Evolutionary conservation across 495 filamentous ascomycete species (phyloP).

Genomic region (Glonium stellatum): DNA sequence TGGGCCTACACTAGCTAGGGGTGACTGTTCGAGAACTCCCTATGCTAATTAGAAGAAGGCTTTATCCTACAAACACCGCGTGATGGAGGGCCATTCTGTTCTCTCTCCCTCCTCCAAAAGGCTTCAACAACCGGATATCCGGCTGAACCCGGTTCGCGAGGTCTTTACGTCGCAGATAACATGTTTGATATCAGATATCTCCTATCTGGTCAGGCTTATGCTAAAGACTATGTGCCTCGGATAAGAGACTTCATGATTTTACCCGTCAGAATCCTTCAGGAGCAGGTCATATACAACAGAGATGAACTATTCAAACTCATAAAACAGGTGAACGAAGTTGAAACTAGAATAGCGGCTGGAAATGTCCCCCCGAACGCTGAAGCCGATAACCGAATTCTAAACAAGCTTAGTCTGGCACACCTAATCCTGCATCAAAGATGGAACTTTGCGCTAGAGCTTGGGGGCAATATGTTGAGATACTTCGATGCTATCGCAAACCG

Average conservation of each 20-base stretch:
- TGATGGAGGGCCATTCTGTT: slow-evolving; percentile 25
- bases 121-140: neutral
- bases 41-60: slow-evolving; percentile 1
- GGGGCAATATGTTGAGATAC: slow-evolving; percentile 22
- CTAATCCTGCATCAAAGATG: slow-evolving; percentile 21
- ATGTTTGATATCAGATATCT: neutral
- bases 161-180: neutral
- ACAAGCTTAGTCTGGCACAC: slow-evolving; percentile 24
- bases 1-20: neutral
- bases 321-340: neutral
- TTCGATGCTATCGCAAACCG: slow-evolving; percentile 21
- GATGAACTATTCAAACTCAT: neutral
- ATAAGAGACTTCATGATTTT: neutral
- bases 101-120: slow-evolving; percentile 12
- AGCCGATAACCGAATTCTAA: slow-evolving; percentile 22
- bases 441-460: slow-evolving; percentile 25
- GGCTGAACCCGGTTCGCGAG: neutral
- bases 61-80: slow-evolving; percentile 26
- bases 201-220: neutral
- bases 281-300: neutral
- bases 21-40: neutral
- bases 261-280: neutral
- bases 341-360: neutral
- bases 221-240: neutral
- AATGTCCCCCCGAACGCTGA: neutral